phyloP scores from a whole-genome alignment of 2,329 filamentous ascomycete genomes.

The Aspergillus pseudoviridinutans region DNA sequence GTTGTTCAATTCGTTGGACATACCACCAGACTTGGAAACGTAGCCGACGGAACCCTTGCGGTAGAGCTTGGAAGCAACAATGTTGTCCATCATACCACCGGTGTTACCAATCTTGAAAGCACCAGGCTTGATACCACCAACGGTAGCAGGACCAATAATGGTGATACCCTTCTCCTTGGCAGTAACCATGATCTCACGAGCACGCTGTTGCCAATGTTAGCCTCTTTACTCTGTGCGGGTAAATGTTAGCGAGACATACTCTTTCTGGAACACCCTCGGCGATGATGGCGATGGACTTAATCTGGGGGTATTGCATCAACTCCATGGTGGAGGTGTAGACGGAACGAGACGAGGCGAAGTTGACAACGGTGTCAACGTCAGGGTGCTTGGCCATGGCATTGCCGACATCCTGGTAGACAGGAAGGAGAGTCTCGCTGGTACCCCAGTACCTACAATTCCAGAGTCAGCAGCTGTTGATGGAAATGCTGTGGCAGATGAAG shows the following conservation, averaged over 20 bases:
- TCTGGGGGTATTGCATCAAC: slow-evolving; percentile 93
- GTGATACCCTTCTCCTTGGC: slow-evolving; percentile 98
- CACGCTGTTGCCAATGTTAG: slow-evolving; percentile 57
- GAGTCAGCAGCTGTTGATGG: slow-evolving; percentile 2
- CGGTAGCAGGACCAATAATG: slow-evolving; percentile 96
- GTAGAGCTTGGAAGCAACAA: slow-evolving; percentile 99
- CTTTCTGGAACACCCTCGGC: slow-evolving; percentile 98
- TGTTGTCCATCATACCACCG: slow-evolving; percentile 99
- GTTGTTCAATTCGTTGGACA: slow-evolving; percentile 99
- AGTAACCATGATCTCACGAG: slow-evolving; percentile 94
- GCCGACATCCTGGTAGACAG: slow-evolving; percentile 90
- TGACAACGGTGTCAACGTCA: slow-evolving; percentile 96
- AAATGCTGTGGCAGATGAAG: not conserved
- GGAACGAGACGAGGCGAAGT: slow-evolving; percentile 98
- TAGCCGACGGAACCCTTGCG: slow-evolving; percentile 98
- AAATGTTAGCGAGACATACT: slow-evolving; percentile 49
- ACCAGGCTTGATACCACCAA: slow-evolving; percentile 98
- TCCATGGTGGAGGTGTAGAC: slow-evolving; percentile 99
- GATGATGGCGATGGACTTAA: slow-evolving; percentile 99
- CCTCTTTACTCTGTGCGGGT: not conserved
- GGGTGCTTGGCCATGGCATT: slow-evolving; percentile 96
- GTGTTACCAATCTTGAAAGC: slow-evolving; percentile 99
- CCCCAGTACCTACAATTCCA: slow-evolving; percentile 74
- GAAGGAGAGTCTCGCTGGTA: slow-evolving; percentile 96
- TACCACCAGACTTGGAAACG: slow-evolving; percentile 99